phyloP scores from a whole-genome alignment of 345 rosid species.

The Kernera saxatilis region DNA sequence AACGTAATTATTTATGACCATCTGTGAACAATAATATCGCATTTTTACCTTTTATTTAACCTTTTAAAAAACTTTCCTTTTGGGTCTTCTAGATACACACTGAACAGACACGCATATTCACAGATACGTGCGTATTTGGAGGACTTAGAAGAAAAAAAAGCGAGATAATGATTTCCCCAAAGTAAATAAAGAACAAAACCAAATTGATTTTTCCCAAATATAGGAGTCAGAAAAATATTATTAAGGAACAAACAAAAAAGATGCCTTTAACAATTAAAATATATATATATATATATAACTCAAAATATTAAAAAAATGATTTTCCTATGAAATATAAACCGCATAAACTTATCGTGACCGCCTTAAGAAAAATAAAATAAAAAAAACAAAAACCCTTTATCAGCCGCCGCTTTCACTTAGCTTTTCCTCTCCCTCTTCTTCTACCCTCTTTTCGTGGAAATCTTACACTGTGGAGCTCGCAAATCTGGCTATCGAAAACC shows the following conservation, averaged over 20 bases:
- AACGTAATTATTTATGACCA: neutral
- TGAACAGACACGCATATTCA: constrained; percentile 29
- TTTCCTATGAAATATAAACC: constrained; percentile 26
- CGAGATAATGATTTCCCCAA: constrained; percentile 20
- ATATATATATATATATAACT: neutral
- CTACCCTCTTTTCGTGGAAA: constrained; percentile 12
- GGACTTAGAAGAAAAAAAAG: constrained; percentile 8
- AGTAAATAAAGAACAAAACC: neutral
- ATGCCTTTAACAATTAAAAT: constrained; percentile 11
- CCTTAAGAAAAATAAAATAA: constrained; percentile 9
- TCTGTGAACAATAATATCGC: neutral
- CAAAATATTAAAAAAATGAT: neutral
- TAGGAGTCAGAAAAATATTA: constrained; percentile 11
- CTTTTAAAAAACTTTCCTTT: neutral
- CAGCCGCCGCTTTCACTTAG: constrained; percentile 35
- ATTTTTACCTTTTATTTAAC: neutral
- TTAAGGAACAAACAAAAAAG: constrained; percentile 22
- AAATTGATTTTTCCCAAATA: constrained; percentile 22
- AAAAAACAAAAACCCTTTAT: constrained; percentile 3
- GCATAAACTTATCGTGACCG: constrained; percentile 33
- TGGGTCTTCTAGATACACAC: constrained; percentile 17
- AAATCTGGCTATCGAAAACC: constrained; percentile 30
- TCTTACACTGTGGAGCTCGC: constrained; percentile 17
- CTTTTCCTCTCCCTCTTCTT: constrained; percentile 4
- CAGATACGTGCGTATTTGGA: constrained; percentile 28